Evolutionary conservation across 345 rosid genomes (phyloP).

Genomic region (Eutrema yunnanense): DNA sequence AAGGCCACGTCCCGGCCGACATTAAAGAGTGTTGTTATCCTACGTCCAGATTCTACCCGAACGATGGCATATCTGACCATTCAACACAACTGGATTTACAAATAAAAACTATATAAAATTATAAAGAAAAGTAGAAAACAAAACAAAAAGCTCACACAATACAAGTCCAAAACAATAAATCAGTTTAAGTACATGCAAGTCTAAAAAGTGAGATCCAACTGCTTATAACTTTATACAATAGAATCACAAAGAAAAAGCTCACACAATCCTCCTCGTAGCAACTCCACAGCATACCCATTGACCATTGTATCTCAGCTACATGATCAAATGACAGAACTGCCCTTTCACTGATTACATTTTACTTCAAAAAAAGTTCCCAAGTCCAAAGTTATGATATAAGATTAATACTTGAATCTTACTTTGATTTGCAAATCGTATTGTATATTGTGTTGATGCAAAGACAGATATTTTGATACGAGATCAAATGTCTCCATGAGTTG

Average conservation of each 20-base stretch:
- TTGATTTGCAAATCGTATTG: background rate
- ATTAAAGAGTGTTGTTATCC: background rate
- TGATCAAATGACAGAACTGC: background rate
- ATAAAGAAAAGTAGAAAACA: no score
- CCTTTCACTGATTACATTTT: background rate
- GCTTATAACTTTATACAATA: slow-evolving; percentile 5
- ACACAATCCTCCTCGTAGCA: slow-evolving; percentile 18
- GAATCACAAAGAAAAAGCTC: slow-evolving; percentile 7
- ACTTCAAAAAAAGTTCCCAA: background rate
- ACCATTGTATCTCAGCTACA: background rate
- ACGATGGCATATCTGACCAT: slow-evolving; percentile 5
- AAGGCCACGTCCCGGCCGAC: slow-evolving; percentile 12
- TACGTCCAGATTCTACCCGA: slow-evolving; percentile 7
- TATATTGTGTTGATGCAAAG: background rate
- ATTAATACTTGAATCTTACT: background rate
- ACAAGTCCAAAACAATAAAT: background rate
- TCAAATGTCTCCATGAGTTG: background rate
- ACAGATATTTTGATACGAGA: background rate
- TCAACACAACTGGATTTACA: no score
- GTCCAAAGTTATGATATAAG: background rate
- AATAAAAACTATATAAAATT: background rate
- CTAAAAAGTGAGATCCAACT: slow-evolving; percentile 15
- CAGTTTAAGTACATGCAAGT: background rate
- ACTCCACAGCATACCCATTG: slow-evolving; percentile 8
- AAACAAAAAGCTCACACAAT: no score